These are phyloP conservation scores for Aspergillus steynii DNA, from an alignment of 495 filamentous ascomycete species.

Conservation along the genomic window DNA sequence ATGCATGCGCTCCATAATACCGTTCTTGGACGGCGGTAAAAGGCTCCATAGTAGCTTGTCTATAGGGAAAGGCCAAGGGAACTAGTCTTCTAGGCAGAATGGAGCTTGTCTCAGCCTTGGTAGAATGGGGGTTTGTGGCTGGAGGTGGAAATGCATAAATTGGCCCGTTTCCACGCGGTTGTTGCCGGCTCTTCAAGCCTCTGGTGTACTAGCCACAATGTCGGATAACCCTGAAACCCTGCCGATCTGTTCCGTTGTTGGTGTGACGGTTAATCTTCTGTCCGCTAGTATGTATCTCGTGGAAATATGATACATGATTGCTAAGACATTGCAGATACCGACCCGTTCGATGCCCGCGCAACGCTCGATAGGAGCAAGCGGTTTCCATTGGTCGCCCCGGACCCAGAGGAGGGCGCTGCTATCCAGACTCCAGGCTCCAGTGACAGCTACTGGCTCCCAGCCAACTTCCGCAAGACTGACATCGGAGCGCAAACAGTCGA, in stretches of 20 bases:
- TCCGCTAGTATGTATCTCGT: not conserved
- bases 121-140: no score
- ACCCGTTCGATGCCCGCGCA: slow-evolving; percentile 1
- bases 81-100: not conserved
- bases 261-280: slow-evolving; percentile 1
- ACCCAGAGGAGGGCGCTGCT: not conserved
- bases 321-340: not conserved
- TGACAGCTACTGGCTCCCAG: slow-evolving; percentile 3
- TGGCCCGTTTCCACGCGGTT: not conserved
- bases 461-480: slow-evolving; percentile 1
- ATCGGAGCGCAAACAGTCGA: slow-evolving; percentile 1
- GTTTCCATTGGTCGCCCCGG: slow-evolving; percentile 1
- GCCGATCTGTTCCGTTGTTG: slow-evolving; percentile 1
- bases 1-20: slow-evolving; percentile 8
- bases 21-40: not conserved
- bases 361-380: slow-evolving; percentile 1
- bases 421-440: not conserved
- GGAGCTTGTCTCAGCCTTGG: not conserved
- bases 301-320: not conserved
- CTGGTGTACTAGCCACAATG: not conserved
- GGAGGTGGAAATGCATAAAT: not conserved
- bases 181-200: not conserved
- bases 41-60: not conserved
- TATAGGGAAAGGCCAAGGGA: not conserved
- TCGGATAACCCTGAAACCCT: not conserved